Conservation (phyloP, 1,139 yeast species). For the Yamadazyma sp. region DNA sequence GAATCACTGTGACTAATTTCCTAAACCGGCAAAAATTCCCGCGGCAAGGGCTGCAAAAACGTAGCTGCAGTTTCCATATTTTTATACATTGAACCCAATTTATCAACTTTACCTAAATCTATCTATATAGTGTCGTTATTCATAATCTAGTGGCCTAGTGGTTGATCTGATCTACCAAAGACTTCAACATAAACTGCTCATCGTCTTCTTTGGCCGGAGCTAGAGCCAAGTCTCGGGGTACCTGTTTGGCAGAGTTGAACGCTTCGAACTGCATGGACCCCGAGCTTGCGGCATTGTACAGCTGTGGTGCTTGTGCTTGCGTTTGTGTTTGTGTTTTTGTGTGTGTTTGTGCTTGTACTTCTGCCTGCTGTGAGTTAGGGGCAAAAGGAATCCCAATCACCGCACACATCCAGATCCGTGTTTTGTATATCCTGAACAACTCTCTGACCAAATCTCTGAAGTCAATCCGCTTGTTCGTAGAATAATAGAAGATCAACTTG, state of each 20-base stretch:
- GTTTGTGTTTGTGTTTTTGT: no score
- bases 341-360: no score
- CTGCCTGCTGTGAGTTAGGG: conserved; percentile 5
- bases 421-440: conserved; percentile 87
- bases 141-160: conserved; percentile 14
- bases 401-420: conserved; percentile 97
- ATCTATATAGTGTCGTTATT: not conserved
- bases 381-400: conserved; percentile 43
- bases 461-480: conserved; percentile 80
- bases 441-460: conserved; percentile 92
- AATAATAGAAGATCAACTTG: conserved; percentile 83
- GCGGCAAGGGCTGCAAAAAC: no score
- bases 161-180: conserved; percentile 46
- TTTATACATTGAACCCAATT: not conserved
- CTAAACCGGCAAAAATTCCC: no score
- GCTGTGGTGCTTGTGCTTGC: no score
- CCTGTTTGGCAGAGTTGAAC: conserved; percentile 1
- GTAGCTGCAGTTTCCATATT: no score
- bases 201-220: conserved; percentile 15
- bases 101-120: not conserved
- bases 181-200: conserved; percentile 40
- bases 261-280: not conserved
- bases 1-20: no score
- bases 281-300: no score
- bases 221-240: conserved; percentile 2